Base-by-base conservation (phyloP, 345 rosid genomes). In the Zanthoxylum bungeanum region DNA sequence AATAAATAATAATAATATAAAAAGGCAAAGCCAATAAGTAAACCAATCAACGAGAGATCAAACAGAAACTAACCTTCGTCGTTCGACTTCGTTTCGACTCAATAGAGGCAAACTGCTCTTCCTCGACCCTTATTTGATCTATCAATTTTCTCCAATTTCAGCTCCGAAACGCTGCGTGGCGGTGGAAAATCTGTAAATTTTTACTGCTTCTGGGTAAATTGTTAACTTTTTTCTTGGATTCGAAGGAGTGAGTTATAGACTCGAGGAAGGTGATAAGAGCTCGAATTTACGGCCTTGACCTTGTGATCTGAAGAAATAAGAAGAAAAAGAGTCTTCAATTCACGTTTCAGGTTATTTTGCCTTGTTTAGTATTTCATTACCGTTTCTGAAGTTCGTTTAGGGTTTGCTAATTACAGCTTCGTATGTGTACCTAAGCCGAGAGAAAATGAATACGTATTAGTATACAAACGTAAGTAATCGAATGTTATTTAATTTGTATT, bases 121-220 rank as follows among this genome's bases (percentile, higher is more conserved):
- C 30, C 40, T 4, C 65, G 51, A 39, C 37, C 16, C 42, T 64
- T 64, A 63, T 64, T 21, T 55, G 75, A 72, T 72, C 75, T 42
- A 1, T 72, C 63, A 19, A 53, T 37, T 72, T 55, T 22, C 16
- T 16, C 34, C 58, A 31, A 42, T 57, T 70, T 59, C 58, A 4
- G 9, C 57, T 25, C 74, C 47, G 4, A 16, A 31, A 71, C 44
- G n/a, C n/a, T n/a, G n/a, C n/a, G n/a, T n/a, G n/a, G n/a, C n/a
- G 57, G 31, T 16, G 25, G 47, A 36, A 19, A 60, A 44, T 60
- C 67, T 31, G 3, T 16, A 1, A 59, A 50, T 11, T 31, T 70
- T 24, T 25, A 0, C 5, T 7, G 25, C 16, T 40, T 19, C 10
- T 0, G 11, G n/a, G 25, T 27, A 30, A 28, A 37, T 61, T 61